These are phyloP conservation scores for Cercospora sojina DNA, from an alignment of 2,329 filamentous ascomycete species.

Conservation along the genomic window DNA sequence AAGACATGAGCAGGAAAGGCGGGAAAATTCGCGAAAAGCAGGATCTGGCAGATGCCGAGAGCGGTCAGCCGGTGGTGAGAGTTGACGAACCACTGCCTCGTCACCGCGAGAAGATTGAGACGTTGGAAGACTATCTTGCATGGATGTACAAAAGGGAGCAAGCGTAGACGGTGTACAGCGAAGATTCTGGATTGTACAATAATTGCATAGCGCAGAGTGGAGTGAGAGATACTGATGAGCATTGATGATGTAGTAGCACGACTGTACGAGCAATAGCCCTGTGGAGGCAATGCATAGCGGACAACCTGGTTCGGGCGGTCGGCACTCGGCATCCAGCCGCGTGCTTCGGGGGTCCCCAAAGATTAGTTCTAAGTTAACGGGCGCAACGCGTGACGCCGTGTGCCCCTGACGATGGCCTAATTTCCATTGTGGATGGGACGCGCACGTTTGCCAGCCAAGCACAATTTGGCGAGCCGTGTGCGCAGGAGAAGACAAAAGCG, in stretches of 20 bases:
- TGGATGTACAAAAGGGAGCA: conserved; percentile 30
- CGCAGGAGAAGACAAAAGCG: neutral
- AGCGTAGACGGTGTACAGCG: conserved; percentile 4
- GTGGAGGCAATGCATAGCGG: neutral
- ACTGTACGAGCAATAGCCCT: neutral
- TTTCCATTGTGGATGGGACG: neutral
- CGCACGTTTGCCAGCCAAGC: neutral
- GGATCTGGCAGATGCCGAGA: conserved; percentile 54
- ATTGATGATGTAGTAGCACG: neutral
- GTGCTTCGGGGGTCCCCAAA: neutral
- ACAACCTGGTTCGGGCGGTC: neutral
- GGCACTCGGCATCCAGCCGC: neutral
- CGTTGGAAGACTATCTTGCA: conserved; percentile 34
- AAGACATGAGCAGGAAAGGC: conserved; percentile 55
- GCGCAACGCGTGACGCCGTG: neutral
- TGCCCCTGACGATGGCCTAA: neutral
- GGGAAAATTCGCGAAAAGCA: conserved; percentile 57
- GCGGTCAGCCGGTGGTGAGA: conserved; percentile 42
- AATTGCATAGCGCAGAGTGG: conserved; percentile 7
- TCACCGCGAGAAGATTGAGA: conserved; percentile 24
- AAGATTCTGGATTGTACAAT: neutral
- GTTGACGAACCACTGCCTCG: conserved; percentile 25
- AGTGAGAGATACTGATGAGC: neutral
- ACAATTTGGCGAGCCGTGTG: conserved; percentile 2
- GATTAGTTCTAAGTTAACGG: too few relatives aligned